phyloP scores from a whole-genome alignment of 2,329 filamentous ascomycete species.

The Delphinella strobiligena region DNA sequence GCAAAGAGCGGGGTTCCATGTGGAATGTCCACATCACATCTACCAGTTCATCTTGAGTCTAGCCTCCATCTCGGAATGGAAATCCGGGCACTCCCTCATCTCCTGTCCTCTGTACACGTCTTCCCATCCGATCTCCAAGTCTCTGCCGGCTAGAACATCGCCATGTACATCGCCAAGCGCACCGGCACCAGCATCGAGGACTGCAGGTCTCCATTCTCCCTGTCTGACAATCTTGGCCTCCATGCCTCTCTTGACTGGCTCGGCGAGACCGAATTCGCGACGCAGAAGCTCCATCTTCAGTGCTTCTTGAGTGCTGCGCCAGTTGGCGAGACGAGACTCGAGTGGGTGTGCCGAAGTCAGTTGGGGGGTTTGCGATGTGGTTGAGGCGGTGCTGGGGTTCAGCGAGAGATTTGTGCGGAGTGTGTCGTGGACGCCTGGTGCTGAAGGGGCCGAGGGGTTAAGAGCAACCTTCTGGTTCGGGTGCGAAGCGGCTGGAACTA shows the following conservation, averaged over 20 bases:
- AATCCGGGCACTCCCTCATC: slow-evolving; percentile 53
- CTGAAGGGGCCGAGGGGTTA: slow-evolving; percentile 68
- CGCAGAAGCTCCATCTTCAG: slow-evolving; percentile 83
- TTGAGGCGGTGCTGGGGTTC: slow-evolving; percentile 32
- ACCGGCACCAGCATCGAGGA: slow-evolving; percentile 41
- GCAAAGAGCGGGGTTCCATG: too few species aligned
- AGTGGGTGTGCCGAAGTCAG: slow-evolving; percentile 67
- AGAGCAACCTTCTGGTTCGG: slow-evolving; percentile 43
- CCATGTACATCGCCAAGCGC: slow-evolving; percentile 56
- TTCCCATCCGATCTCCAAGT: slow-evolving; percentile 76
- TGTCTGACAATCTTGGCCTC: slow-evolving; percentile 79
- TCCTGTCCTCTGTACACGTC: slow-evolving; percentile 76
- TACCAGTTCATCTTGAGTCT: slow-evolving; percentile 67
- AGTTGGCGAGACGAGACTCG: slow-evolving; percentile 76
- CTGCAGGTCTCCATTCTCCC: slow-evolving; percentile 67
- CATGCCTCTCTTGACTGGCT: slow-evolving; percentile 88
- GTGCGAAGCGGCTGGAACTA: slow-evolving; percentile 62
- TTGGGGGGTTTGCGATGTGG: slow-evolving; percentile 22
- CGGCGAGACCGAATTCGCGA: slow-evolving; percentile 79
- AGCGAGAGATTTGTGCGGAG: slow-evolving; percentile 71
- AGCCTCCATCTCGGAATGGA: slow-evolving; percentile 91
- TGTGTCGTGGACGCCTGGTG: slow-evolving; percentile 85
- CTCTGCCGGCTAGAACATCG: slow-evolving; percentile 74
- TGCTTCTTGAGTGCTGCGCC: slow-evolving; percentile 78
- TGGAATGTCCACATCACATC: too few species aligned